A percentile compares a stretch with the other conserved stretches of the same genome.
Conservation (phyloP, 352 stramenopile genomes). For the Achlya hypogyna region DNA sequence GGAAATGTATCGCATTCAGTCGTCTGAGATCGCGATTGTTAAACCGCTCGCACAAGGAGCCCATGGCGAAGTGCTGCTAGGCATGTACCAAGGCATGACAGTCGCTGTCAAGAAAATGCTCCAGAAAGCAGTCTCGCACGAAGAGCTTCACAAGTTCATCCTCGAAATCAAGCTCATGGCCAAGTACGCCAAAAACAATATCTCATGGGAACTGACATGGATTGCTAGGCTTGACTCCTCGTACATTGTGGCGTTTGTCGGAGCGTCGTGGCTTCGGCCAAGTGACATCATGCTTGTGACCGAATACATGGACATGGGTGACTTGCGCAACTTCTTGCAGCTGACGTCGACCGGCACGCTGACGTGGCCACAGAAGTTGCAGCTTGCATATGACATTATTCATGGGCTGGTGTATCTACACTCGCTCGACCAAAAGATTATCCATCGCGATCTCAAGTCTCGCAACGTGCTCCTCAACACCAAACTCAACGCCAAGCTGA, state of each 20-base stretch:
- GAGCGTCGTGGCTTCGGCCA: constrained; percentile 3
- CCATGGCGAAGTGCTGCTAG: constrained; percentile 60
- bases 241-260: constrained; percentile 15
- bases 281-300: constrained; percentile 15
- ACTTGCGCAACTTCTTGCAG: constrained; percentile 9
- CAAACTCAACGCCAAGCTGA: constrained; percentile 6
- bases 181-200: constrained; percentile 1
- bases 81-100: constrained; percentile 49
- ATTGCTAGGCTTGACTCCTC: not conserved
- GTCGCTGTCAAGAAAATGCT: constrained; percentile 41
- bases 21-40: constrained; percentile 34
- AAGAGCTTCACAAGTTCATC: constrained; percentile 9
- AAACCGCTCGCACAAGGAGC: constrained; percentile 51
- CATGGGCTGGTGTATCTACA: constrained; percentile 10
- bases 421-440: not conserved
- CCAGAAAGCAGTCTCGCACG: not conserved
- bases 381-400: not conserved
- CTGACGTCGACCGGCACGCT: not conserved
- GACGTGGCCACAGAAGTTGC: constrained; percentile 10
- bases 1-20: constrained; percentile 2
- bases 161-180: constrained; percentile 2
- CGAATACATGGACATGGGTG: constrained; percentile 21
- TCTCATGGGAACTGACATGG: not conserved
- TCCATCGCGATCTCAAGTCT: constrained; percentile 16
- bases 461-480: constrained; percentile 9